Conservation (phyloP, 2,329 filamentous ascomycete species). For the Sclerotinia trifoliorum region DNA sequence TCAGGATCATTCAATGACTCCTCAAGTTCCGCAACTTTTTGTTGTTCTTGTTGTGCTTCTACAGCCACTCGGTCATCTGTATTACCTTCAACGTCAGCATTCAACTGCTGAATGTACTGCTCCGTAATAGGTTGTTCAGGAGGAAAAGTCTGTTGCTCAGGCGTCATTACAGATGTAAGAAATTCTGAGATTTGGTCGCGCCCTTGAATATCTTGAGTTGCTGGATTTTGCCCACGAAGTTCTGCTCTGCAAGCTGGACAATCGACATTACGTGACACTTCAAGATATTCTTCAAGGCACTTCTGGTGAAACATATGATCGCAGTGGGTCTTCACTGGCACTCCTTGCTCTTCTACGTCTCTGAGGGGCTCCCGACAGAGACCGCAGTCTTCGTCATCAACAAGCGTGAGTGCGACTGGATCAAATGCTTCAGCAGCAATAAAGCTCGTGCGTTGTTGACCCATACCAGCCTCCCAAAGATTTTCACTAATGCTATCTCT, state of each 20-base stretch:
- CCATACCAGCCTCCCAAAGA: not conserved
- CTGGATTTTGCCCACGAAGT: not conserved
- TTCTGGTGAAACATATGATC: not conserved
- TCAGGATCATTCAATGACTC: too few relatives aligned
- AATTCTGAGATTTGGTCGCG: not conserved
- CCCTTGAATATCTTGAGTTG: not conserved
- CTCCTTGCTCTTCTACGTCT: not conserved
- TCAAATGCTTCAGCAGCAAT: accelerated
- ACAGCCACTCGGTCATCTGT: too few relatives aligned
- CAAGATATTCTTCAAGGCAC: not conserved
- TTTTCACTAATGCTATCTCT: not conserved
- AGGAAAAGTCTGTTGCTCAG: not conserved
- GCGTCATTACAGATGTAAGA: not conserved
- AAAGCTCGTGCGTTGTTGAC: too few relatives aligned
- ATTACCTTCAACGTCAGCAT: not conserved
- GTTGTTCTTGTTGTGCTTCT: too few relatives aligned
- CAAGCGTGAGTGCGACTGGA: not conserved
- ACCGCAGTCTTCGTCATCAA: not conserved
- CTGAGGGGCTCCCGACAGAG: not conserved
- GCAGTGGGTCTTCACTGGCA: not conserved
- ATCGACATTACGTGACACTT: not conserved
- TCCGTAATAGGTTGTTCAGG: too few relatives aligned
- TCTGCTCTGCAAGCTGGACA: not conserved
- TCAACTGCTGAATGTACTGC: not conserved
- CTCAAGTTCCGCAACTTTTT: too few relatives aligned